These are phyloP conservation scores for Hordeum pubiflorum DNA, from an alignment of 202 grass and related monocot species.

Conservation along the genomic window DNA sequence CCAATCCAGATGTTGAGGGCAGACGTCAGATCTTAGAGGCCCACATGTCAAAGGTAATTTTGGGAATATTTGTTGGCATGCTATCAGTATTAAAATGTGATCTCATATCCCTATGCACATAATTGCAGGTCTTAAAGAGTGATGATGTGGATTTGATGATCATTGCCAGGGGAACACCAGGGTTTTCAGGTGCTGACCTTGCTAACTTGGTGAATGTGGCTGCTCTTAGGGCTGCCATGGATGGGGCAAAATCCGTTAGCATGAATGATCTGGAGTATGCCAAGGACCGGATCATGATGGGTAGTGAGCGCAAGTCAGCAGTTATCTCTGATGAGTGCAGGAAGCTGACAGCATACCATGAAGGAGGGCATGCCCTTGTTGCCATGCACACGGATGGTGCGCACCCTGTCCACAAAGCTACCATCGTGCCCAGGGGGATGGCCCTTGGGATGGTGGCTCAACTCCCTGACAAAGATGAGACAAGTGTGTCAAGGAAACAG, in stretches of 20 bases:
- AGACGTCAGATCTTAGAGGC: constrained; percentile 82
- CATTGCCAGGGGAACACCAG: constrained; percentile 92
- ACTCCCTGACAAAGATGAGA: constrained; percentile 92
- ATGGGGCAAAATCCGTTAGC: constrained; percentile 85
- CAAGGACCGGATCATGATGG: constrained; percentile 97
- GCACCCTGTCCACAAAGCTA: constrained; percentile 83
- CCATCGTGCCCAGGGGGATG: constrained; percentile 86
- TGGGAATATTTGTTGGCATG: neutral
- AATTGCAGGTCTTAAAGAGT: constrained; percentile 68
- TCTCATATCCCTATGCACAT: constrained; percentile 20
- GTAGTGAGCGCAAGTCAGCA: constrained; percentile 93
- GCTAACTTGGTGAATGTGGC: constrained; percentile 94
- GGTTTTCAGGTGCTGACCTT: constrained; percentile 95
- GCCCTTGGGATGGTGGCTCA: constrained; percentile 84
- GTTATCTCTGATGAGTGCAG: constrained; percentile 82
- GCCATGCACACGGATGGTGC: constrained; percentile 87
- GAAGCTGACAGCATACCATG: constrained; percentile 89
- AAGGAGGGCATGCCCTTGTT: constrained; percentile 94
- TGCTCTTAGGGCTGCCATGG: constrained; percentile 95
- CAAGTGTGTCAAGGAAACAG: constrained; percentile 77
- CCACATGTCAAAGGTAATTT: constrained; percentile 93
- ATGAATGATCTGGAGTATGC: constrained; percentile 91
- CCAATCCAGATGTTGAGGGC: constrained; percentile 96
- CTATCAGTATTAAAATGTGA: constrained; percentile 3
- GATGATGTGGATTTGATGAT: constrained; percentile 95